Percentiles rank a stretch among this genome's conserved stretches.
Conservation (phyloP, 2,329 filamentous ascomycete genomes). For the Diplodia scrobiculata region DNA sequence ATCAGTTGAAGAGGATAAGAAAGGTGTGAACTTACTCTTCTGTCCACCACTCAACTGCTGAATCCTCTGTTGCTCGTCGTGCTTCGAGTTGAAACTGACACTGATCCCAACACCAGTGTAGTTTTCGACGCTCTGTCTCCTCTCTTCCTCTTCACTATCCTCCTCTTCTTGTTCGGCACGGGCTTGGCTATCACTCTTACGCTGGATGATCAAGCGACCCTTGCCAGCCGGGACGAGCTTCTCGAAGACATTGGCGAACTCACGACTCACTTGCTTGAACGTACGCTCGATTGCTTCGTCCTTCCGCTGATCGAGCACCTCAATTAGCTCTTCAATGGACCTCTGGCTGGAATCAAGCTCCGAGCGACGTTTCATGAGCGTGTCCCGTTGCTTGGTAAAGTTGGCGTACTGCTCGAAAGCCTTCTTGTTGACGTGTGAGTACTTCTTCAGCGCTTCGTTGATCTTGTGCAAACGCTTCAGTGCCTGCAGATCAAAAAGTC, state of each 20-base stretch:
- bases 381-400: slow-evolving; percentile 90
- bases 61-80: slow-evolving; percentile 97
- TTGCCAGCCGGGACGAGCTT: slow-evolving; percentile 92
- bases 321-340: slow-evolving; percentile 89
- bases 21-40: slow-evolving; percentile 69
- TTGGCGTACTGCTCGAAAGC: slow-evolving; percentile 98
- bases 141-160: slow-evolving; percentile 46
- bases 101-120: slow-evolving; percentile 96
- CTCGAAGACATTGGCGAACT: slow-evolving; percentile 91
- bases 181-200: slow-evolving; percentile 72
- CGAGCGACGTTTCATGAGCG: slow-evolving; percentile 76
- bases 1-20: no score
- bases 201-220: slow-evolving; percentile 88
- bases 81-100: slow-evolving; percentile 97
- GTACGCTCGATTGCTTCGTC: slow-evolving; percentile 98
- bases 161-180: slow-evolving; percentile 65
- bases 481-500: slow-evolving; percentile 31
- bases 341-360: slow-evolving; percentile 84
- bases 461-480: slow-evolving; percentile 79
- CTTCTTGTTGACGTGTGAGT: slow-evolving; percentile 98
- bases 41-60: slow-evolving; percentile 96
- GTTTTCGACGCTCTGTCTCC: slow-evolving; percentile 73
- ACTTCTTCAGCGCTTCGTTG: slow-evolving; percentile 92
- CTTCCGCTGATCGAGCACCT: slow-evolving; percentile 89
- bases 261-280: slow-evolving; percentile 94